Base-by-base conservation (phyloP, 31 red algal species). In the Odonthalia washingtoniensis region DNA sequence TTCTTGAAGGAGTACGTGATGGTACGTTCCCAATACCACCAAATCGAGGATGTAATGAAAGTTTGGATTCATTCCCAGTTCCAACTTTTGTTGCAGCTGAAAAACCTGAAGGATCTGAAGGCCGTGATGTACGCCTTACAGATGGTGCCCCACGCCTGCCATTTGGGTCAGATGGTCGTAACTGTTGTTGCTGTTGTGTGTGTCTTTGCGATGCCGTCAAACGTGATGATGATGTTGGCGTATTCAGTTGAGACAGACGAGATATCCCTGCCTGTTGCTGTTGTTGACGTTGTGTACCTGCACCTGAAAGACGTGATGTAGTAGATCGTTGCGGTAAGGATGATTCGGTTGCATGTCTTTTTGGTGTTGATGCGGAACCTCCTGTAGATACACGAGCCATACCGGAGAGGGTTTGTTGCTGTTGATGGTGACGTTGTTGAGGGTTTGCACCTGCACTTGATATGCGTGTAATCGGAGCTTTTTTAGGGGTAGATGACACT, bases 161-260 rank as follows among this genome's bases (percentile, higher is more conserved):
- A 57, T 57, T 57, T 57, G 49, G 49, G 49, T 57, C 49, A 14
- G 49, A 57, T 57, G 49, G 49, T 9, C 49, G 49, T 57, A 57
- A 57, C 21, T 9, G 49, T 14, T 57, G 9, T 57, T 57, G 49
- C n/a, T n/a, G n/a, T n/a, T n/a, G n/a, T n/a, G n/a, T n/a, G n/a
- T n/a, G 49, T 57, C 21, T 14, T 14, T 57, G 49, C 49, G 49
- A n/a, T n/a, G n/a, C n/a, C n/a, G n/a, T n/a, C 49, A 21, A 57
- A 21, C 12, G 49, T 21, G 49, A 57, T 57, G 49, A 21, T 57
- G 21, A 14, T 57, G 49, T 9, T 57, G 49, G 9, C 21, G 49
- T 9, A 57, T 9, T 9, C 21, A 14, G 9, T 57, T 9, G 21
- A 57, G 49, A 21, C 12, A 21, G 12, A 57, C 49, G 49, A 14